phyloP scores from a whole-genome alignment of 495 filamentous ascomycete genomes.

The Stereocaulon alpinum region DNA sequence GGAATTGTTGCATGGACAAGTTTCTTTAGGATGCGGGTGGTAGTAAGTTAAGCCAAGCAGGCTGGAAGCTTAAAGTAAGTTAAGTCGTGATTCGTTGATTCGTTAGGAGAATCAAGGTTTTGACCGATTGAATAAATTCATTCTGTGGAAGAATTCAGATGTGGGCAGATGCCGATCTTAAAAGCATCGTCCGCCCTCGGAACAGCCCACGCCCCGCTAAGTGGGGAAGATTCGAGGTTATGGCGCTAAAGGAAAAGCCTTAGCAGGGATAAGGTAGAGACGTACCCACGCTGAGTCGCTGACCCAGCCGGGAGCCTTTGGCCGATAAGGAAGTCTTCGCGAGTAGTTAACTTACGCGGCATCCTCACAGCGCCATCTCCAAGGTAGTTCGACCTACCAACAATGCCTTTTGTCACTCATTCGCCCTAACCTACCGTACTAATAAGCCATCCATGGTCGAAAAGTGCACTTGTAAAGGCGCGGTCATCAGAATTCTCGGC shows the following conservation, averaged over 20 bases:
- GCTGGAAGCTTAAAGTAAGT: not conserved
- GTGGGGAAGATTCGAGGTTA: no score
- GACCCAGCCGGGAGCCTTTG: no score
- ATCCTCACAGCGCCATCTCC: not conserved
- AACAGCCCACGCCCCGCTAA: not conserved
- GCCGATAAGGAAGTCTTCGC: no score
- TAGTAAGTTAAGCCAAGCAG: not conserved
- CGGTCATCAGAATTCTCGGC: not conserved
- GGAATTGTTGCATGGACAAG: not conserved
- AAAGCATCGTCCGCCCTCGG: not conserved
- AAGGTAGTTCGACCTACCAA: not conserved
- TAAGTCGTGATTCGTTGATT: no score
- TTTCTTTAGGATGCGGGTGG: no score
- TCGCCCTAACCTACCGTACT: not conserved
- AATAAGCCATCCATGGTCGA: not conserved
- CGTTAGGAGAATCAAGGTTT: not conserved
- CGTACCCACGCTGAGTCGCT: no score
- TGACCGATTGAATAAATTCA: not conserved
- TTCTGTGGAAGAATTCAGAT: not conserved
- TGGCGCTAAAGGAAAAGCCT: no score
- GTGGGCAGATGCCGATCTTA: slow-evolving; percentile 2
- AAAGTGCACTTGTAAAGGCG: not conserved
- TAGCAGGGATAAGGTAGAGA: no score
- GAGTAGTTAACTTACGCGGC: no score
- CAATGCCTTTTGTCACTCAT: not conserved